Evolutionary conservation across 2,329 filamentous ascomycete genomes (phyloP).

Genomic region (Trichoderma gracile): DNA sequence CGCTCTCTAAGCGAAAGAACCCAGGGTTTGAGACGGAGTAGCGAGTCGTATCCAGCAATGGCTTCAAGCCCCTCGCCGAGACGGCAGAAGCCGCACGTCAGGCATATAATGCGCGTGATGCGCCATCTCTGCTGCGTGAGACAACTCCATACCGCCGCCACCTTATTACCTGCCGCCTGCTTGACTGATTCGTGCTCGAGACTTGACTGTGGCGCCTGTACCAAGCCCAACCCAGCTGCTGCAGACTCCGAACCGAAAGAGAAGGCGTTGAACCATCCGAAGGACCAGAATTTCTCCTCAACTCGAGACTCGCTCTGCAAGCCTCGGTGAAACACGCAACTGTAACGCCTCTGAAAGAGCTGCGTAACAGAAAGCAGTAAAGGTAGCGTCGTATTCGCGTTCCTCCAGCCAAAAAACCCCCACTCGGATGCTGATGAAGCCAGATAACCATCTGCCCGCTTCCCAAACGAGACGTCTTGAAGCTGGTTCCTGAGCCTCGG

Average conservation of each 20-base stretch:
- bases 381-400: constrained; percentile 23
- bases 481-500: constrained; percentile 20
- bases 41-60: constrained; percentile 2
- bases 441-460: constrained; percentile 12
- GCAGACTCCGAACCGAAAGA: no score
- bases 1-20: constrained; percentile 19
- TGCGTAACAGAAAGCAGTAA: neutral
- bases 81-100: neutral
- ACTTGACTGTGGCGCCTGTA: no score
- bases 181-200: no score
- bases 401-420: neutral
- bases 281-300: no score
- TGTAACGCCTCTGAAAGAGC: no score
- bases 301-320: no score
- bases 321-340: constrained; percentile 1
- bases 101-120: constrained; percentile 23
- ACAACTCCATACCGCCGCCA: neutral
- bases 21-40: constrained; percentile 14
- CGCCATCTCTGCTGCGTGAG: constrained; percentile 6
- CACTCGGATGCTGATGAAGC: constrained; percentile 15
- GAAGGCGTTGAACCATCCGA: no score
- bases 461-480: neutral
- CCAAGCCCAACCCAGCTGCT: no score
- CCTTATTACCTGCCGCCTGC: neutral
- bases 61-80: neutral